Evolutionary conservation across 2,329 filamentous ascomycete species (phyloP), one percentile per base, ranked within the genome.

Genomic region (Penicillium sumatraense): DNA sequence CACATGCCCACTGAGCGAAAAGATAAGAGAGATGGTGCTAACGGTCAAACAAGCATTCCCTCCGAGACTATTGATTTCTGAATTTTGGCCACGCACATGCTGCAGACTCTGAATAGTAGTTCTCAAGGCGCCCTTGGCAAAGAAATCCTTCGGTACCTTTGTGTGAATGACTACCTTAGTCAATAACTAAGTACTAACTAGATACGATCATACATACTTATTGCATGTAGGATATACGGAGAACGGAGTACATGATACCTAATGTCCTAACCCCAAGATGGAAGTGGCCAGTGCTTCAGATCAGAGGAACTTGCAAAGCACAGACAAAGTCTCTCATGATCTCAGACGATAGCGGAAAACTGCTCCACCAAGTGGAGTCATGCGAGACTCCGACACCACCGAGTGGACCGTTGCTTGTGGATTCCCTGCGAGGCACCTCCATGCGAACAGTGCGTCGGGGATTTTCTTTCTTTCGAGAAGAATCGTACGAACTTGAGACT

Each of bases 391-490:
- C 50, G 49, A 44, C 46, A 38, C 23, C 42, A 31, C 42, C 42
- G 42, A 46, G 42, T 46, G 38, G 24, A 27, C 45, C 49, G 54
- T 57, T 49, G 29, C 35, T 46, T 46, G 42, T 46, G 42, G 42
- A 29, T 26, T 35, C 35, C 23, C 31, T 47, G 52, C 40, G 42
- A 46, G 42, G 42, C 26, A 46, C 26, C 26, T 14, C 40, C 11
- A 10, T 60, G 44, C 20, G 60, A 61, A 57, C 60, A 60, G 53
- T 61, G 60, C 60, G 60, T 59, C 44, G 35, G 10, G 18, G 7
- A 13, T 14, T 29, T 31, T 29, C 18, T 46, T 46, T 29, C 42
- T 46, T 31, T 27, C 27, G 40, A 44, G 40, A 47, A 47, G 44
- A 31, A 20, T 49, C 14, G 31, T 49, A 23, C 46, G 46, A 50